Base-by-base conservation (phyloP, 2,329 filamentous ascomycete species). In the Trichoderma endophyticum region DNA sequence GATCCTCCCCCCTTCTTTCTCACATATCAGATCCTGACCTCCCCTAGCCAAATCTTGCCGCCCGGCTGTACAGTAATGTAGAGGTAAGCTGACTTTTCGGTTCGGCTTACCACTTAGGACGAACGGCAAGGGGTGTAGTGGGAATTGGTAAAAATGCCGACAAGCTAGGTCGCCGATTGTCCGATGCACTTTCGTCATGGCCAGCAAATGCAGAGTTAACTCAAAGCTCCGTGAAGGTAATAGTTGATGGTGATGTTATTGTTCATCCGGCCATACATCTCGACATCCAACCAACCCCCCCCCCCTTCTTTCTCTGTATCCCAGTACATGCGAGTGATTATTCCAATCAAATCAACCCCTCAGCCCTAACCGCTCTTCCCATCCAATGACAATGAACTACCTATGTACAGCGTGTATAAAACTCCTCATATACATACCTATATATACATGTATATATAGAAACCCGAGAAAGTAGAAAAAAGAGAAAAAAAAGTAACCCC, bases 61-160 rank as follows among this genome's bases (percentile, higher is more conserved):
- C 56, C 54, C 67, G 39, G 18, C 60, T 62, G 56, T 21, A 51
- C 43, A 51, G 43, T 51, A 28, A 28, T 61, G 67, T 26, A 51
- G 57, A 69, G 54, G 67, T 70, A 70, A 70, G 67, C 67, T 70
- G 67, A 70, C 67, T 51, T 36, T 15, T 54, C 57, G 14, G n/a
- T 48, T n/a, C 39, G 28, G 57, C 66, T 61, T 70, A 70, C 57
- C 56, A 34, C 39, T n/a, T 43, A 54, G 66, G 57, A 30, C 18
- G 54, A 34, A 36, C n/a, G 6, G 57, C 57, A 59, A 54, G 48
- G 48, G 48, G 48, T 36, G 34, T 21, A 43, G 39, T 43, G 48
- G 48, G n/a, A 24, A 54, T 14, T 24, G 43, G n/a, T 21, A n/a
- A 51, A 51, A 24, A 24, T 24, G 48, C 48, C 48, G 48, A 54